Percentiles rank a stretch among this genome's conserved stretches.
Conservation (phyloP, 2,329 filamentous ascomycete species). For the Penicillium corylophilum region DNA sequence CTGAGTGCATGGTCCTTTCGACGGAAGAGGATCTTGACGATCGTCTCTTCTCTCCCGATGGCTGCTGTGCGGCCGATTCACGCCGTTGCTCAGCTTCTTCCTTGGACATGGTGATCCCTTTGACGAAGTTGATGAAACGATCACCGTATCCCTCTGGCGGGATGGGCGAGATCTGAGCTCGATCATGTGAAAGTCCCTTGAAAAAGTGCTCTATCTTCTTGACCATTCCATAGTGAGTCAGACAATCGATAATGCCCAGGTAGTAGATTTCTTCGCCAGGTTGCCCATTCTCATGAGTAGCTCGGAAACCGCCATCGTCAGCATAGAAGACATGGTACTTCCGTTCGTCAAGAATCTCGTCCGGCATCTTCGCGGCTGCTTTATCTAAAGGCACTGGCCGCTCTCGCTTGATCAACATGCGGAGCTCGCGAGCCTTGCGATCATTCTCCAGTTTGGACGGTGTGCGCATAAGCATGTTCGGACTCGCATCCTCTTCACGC, state of each 20-base stretch:
- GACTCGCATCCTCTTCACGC: conserved; percentile 59
- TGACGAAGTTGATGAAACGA: conserved; percentile 89
- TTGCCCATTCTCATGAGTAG: conserved; percentile 84
- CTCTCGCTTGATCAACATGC: conserved; percentile 89
- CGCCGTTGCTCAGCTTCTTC: conserved; percentile 69
- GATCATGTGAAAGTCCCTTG: conserved; percentile 85
- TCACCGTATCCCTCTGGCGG: conserved; percentile 89
- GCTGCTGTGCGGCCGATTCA: conserved; percentile 28
- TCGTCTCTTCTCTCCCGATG: conserved; percentile 28
- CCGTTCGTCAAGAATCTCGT: conserved; percentile 75
- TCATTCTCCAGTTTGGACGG: conserved; percentile 91
- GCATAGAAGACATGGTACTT: conserved; percentile 83
- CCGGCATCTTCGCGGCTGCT: conserved; percentile 80
- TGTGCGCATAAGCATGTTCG: conserved; percentile 74
- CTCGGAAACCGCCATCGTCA: conserved; percentile 89
- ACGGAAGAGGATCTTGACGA: conserved; percentile 41
- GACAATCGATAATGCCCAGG: conserved; percentile 94
- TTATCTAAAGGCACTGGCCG: conserved; percentile 90
- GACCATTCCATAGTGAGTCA: conserved; percentile 92
- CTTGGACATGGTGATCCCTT: conserved; percentile 81
- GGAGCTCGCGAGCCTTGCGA: conserved; percentile 83
- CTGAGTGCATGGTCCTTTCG: conserved; percentile 56
- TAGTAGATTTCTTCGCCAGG: conserved; percentile 95
- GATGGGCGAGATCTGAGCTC: conserved; percentile 86
- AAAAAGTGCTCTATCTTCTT: conserved; percentile 97